A percentile compares a stretch with the other conserved stretches of the same genome.
phyloP scores from a whole-genome alignment of 2,329 filamentous ascomycete species.

The Talaromyces sp. region DNA sequence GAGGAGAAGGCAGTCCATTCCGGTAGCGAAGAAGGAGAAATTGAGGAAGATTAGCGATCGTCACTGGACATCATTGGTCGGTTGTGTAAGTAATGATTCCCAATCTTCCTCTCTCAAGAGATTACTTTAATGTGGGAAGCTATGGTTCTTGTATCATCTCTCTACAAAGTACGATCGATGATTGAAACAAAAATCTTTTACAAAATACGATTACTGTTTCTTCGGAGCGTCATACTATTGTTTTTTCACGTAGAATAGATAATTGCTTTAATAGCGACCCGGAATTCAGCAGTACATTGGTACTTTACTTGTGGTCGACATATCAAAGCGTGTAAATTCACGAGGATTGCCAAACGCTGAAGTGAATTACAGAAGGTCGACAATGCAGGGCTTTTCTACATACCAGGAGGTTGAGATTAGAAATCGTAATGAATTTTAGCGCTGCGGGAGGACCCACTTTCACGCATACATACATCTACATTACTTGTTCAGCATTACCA shows the following conservation, averaged over 20 bases:
- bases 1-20: slow-evolving; percentile 59
- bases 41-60: slow-evolving; percentile 62
- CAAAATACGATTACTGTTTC: neutral
- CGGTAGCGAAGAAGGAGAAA: slow-evolving; percentile 96
- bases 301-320: too few relatives aligned
- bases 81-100: neutral
- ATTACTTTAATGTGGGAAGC: neutral
- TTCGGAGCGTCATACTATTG: neutral
- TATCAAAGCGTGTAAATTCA: too few relatives aligned
- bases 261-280: neutral
- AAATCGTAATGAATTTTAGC: too few relatives aligned
- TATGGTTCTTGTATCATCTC: neutral
- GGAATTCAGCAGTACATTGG: too few relatives aligned
- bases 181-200: neutral
- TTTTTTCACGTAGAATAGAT: neutral
- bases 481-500: too few relatives aligned
- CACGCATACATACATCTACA: too few relatives aligned
- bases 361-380: too few relatives aligned
- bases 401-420: too few relatives aligned
- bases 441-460: too few relatives aligned
- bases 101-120: neutral
- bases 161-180: neutral
- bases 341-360: too few relatives aligned
- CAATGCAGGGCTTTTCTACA: too few relatives aligned
- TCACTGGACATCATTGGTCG: neutral